Percentiles rank a stretch among this genome's conserved stretches.
phyloP scores from a whole-genome alignment of 768 basidiomycete genomes.

The Lactarius deliciosus region DNA sequence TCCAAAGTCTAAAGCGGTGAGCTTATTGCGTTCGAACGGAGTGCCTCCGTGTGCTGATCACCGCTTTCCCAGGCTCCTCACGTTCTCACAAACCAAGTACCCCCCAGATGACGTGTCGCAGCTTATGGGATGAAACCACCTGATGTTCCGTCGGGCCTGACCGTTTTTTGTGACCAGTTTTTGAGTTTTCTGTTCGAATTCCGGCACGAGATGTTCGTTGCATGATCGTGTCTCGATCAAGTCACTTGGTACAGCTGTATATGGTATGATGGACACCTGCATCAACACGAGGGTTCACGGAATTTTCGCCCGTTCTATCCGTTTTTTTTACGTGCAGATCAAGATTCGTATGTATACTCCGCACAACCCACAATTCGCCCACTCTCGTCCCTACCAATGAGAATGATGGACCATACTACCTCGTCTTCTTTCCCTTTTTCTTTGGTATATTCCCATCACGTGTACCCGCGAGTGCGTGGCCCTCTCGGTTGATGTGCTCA shows the following conservation, averaged over 20 bases:
- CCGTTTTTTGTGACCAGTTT: constrained; percentile 11
- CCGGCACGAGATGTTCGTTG: constrained; percentile 4
- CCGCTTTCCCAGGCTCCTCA: constrained; percentile 65
- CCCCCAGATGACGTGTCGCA: constrained; percentile 91
- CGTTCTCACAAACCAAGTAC: constrained; percentile 95
- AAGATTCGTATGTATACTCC: constrained; percentile 5
- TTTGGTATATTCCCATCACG: constrained; percentile 31
- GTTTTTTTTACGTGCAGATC: constrained; percentile 16
- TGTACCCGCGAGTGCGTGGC: constrained; percentile 59
- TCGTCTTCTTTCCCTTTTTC: constrained; percentile 41
- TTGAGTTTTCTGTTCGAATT: constrained; percentile 13
- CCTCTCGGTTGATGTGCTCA: constrained; percentile 64
- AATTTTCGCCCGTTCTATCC: constrained; percentile 6
- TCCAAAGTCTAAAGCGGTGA: constrained; percentile 95
- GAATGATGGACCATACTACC: constrained; percentile 19
- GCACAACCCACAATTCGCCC: background rate
- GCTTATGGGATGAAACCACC: constrained; percentile 64
- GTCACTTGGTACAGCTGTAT: constrained; percentile 19
- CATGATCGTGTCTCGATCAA: constrained; percentile 12
- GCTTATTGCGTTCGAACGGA: constrained; percentile 24
- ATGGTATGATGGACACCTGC: constrained; percentile 22
- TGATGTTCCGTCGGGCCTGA: constrained; percentile 14
- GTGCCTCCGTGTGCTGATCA: constrained; percentile 23
- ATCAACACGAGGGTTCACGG: constrained; percentile 1
- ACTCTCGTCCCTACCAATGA: constrained; percentile 1